Evolutionary conservation across 768 basidiomycete species (phyloP).

Genomic region (Suillus paluster): DNA sequence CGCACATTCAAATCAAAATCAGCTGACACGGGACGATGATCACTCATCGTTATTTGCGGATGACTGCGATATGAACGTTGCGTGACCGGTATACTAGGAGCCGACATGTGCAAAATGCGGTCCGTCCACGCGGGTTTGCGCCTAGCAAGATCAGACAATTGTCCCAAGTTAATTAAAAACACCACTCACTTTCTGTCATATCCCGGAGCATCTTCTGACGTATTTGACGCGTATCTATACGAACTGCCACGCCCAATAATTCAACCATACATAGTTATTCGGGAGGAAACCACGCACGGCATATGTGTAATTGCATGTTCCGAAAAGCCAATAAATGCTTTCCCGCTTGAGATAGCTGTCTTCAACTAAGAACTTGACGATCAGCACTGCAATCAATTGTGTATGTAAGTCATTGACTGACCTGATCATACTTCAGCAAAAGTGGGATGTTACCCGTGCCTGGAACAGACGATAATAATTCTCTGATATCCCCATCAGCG

Average conservation of each 20-base stretch:
- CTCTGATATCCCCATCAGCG: constrained; percentile 63
- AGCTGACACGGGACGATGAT: constrained; percentile 80
- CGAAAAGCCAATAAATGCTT: constrained; percentile 64
- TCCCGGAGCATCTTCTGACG: constrained; percentile 57
- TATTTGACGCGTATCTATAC: constrained; percentile 67
- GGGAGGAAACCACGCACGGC: constrained; percentile 53
- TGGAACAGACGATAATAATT: constrained; percentile 52
- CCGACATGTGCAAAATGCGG: constrained; percentile 64
- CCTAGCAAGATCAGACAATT: constrained; percentile 11
- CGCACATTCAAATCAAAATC: constrained; percentile 66
- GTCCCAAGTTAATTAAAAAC: neutral
- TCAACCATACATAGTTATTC: neutral
- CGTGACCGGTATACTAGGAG: constrained; percentile 41
- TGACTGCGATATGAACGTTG: constrained; percentile 64
- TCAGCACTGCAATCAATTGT: neutral
- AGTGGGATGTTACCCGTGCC: constrained; percentile 45
- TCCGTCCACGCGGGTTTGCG: constrained; percentile 91
- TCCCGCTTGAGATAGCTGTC: constrained; percentile 47
- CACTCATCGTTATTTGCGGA: constrained; percentile 73
- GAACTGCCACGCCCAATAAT: constrained; percentile 48
- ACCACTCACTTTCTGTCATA: constrained; percentile 69
- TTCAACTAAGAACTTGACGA: constrained; percentile 49
- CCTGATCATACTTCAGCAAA: constrained; percentile 70
- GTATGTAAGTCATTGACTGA: constrained; percentile 27
- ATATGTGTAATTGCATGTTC: constrained; percentile 61